phyloP scores from a whole-genome alignment of 305 asterid species.

The Solanum hybrid region DNA sequence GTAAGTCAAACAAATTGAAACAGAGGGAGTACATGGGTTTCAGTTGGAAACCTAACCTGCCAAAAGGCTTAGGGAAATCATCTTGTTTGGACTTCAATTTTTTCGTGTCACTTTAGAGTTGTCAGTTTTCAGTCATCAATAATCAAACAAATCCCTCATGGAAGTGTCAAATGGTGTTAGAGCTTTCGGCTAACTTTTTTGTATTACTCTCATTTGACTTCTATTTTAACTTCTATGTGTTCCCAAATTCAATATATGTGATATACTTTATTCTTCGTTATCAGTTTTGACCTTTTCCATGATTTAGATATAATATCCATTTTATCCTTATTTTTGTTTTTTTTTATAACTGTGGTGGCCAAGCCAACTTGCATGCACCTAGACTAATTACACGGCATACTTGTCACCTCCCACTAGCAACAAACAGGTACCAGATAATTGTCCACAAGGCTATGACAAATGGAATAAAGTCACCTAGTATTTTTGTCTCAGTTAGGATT shows the following conservation, averaged over 20 bases:
- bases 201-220: not conserved
- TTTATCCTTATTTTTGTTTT: not conserved
- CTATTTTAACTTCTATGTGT: not conserved
- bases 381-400: not conserved
- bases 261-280: not conserved
- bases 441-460: not conserved
- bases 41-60: not conserved
- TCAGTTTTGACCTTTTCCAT: not conserved
- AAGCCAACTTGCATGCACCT: not conserved
- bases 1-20: not conserved
- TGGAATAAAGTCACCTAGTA: not conserved
- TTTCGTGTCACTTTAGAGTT: not conserved
- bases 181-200: not conserved
- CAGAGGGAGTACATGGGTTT: not conserved
- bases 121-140: not conserved
- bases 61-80: not conserved
- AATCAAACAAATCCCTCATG: not conserved
- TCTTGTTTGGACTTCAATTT: not conserved
- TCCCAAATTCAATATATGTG: not conserved
- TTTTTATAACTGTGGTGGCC: not conserved
- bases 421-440: not conserved
- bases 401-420: not conserved
- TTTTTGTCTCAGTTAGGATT: not conserved
- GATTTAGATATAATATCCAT: not conserved
- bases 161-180: not conserved